Percentiles rank a stretch among this genome's conserved stretches.
phyloP scores from a whole-genome alignment of 1,284 basidiomycete species.

The Taiwanofungus camphoratus region DNA sequence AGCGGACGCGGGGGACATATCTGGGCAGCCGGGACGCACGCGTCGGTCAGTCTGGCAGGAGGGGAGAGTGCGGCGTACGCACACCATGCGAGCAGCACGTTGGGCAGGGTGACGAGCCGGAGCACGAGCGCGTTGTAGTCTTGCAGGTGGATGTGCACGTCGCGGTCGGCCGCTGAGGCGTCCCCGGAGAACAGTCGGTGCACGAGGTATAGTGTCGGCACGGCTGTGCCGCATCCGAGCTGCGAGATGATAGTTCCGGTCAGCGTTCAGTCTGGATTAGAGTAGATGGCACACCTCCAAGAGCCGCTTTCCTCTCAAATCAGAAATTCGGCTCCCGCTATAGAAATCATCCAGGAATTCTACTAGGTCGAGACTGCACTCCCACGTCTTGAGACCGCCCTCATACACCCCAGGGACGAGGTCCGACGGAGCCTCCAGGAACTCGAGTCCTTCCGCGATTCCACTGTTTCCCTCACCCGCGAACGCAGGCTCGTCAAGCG shows the following conservation, averaged over 20 bases:
- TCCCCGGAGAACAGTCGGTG: constrained; percentile 47
- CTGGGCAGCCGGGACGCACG: constrained; percentile 21
- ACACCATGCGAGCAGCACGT: constrained; percentile 86
- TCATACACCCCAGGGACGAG: constrained; percentile 92
- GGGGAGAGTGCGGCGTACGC: constrained; percentile 27
- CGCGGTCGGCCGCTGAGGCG: constrained; percentile 15
- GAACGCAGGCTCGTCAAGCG: constrained; percentile 27
- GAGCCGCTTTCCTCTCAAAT: constrained; percentile 41
- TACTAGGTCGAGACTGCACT: constrained; percentile 88
- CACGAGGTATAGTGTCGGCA: constrained; percentile 78
- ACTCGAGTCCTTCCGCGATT: constrained; percentile 34
- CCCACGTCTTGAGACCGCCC: constrained; percentile 97
- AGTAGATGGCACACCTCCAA: constrained; percentile 50
- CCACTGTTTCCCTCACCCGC: constrained; percentile 12
- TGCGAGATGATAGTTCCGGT: constrained; percentile 26
- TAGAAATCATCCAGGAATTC: constrained; percentile 42
- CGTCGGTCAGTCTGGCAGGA: neutral
- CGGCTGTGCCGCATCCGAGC: constrained; percentile 91
- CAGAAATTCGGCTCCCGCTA: constrained; percentile 13
- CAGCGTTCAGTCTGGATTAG: neutral
- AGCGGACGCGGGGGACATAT: constrained; percentile 46
- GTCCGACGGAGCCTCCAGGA: constrained; percentile 82
- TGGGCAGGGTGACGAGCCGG: constrained; percentile 83
- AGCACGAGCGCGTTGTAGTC: constrained; percentile 90
- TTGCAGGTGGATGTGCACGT: constrained; percentile 76